These are phyloP conservation scores for Fraxinus paxiana DNA, from an alignment of 305 asterid genomes.

Conservation along the genomic window DNA sequence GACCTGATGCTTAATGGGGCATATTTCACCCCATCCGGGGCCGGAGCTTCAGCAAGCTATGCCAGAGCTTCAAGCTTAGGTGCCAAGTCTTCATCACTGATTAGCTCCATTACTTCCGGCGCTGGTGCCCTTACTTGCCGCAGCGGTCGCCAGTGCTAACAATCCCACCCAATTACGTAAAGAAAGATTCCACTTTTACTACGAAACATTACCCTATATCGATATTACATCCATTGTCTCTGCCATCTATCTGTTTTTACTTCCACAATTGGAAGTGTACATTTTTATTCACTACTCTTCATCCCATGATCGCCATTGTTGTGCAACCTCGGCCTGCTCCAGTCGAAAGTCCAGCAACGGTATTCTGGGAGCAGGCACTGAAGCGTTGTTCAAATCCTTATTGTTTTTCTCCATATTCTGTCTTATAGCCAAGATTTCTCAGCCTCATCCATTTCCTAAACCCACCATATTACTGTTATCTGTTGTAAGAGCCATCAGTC, in stretches of 20 bases:
- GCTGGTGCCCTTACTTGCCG: slow-evolving; percentile 81
- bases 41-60: slow-evolving; percentile 79
- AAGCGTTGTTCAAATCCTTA: slow-evolving; percentile 50
- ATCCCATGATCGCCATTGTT: slow-evolving; percentile 27
- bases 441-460: slow-evolving; percentile 24
- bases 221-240: slow-evolving; percentile 28
- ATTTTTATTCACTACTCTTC: slow-evolving; percentile 32
- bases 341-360: slow-evolving; percentile 26
- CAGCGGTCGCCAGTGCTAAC: slow-evolving; percentile 50
- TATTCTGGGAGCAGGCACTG: slow-evolving; percentile 43
- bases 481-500: slow-evolving; percentile 9
- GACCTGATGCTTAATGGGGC: slow-evolving; percentile 93
- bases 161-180: not conserved
- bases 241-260: slow-evolving; percentile 18
- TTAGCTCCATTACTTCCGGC: slow-evolving; percentile 58
- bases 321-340: slow-evolving; percentile 65
- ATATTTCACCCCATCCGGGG: slow-evolving; percentile 84
- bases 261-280: slow-evolving; percentile 31
- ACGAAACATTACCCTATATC: slow-evolving; percentile 13
- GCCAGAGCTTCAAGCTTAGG: slow-evolving; percentile 89
- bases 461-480: slow-evolving; percentile 12
- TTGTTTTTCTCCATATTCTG: not conserved
- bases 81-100: slow-evolving; percentile 79
- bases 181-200: not conserved
- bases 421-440: slow-evolving; percentile 5